Evolutionary conservation across 2,329 filamentous ascomycete species (phyloP).

Genomic region (Colletotrichum sidae): DNA sequence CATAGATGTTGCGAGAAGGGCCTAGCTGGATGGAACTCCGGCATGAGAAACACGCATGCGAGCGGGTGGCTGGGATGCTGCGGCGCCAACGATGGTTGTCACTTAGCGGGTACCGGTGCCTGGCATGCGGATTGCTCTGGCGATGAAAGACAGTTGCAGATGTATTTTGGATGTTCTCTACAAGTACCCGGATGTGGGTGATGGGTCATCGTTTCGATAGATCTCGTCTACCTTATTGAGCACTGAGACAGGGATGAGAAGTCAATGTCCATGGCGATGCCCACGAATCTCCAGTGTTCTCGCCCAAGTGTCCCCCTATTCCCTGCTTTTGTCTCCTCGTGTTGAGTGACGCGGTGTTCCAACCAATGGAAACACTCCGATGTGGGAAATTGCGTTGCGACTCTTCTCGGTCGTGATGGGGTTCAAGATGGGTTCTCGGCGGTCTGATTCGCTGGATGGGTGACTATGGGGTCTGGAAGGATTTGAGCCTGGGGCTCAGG

Average conservation of each 20-base stretch:
- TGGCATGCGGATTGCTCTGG: no score
- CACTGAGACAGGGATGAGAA: not conserved
- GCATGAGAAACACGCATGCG: no score
- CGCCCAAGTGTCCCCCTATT: not conserved
- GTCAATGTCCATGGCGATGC: not conserved
- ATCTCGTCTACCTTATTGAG: not conserved
- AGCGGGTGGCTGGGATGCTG: no score
- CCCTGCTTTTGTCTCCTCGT: slow-evolving; percentile 6
- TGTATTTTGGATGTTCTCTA: no score
- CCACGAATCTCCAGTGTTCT: not conserved
- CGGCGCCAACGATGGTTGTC: no score
- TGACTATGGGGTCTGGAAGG: not conserved
- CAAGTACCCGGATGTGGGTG: no score
- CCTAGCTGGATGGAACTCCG: no score
- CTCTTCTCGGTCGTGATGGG: not conserved
- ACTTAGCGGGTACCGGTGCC: no score
- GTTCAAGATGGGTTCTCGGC: not conserved
- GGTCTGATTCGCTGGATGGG: not conserved
- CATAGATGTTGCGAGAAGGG: not conserved
- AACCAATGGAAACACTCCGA: slow-evolving; percentile 22
- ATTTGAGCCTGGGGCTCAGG: no score
- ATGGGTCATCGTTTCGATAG: not conserved
- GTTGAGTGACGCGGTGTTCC: slow-evolving; percentile 1
- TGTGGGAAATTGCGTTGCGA: slow-evolving; percentile 5
- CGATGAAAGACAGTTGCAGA: no score